These are phyloP conservation scores for Corinectria fuckeliana DNA, from an alignment of 2,329 filamentous ascomycete species.

Conservation along the genomic window DNA sequence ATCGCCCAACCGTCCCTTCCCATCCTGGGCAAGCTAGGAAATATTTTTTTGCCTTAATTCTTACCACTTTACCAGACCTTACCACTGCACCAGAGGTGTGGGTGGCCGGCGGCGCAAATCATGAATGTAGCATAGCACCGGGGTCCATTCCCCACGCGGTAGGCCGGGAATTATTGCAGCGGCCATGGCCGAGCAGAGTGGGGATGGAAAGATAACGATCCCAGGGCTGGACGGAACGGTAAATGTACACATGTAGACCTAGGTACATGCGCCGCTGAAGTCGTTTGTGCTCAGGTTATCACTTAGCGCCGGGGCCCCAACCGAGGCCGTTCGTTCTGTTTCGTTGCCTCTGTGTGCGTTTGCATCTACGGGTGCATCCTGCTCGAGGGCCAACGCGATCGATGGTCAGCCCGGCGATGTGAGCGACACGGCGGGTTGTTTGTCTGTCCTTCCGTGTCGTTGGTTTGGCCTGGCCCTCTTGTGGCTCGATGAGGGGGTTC, in stretches of 20 bases:
- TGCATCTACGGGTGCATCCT: background rate
- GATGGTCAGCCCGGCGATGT: background rate
- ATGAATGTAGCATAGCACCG: conserved; percentile 6
- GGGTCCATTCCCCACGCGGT: conserved; percentile 23
- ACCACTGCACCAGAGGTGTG: conserved; percentile 9
- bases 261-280: background rate
- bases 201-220: conserved; percentile 30
- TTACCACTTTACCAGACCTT: no score
- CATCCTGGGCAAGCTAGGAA: background rate
- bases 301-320: conserved; percentile 3
- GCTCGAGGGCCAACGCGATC: background rate
- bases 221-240: background rate
- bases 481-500: conserved; percentile 23
- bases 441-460: background rate
- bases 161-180: conserved; percentile 20
- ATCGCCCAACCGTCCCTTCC: background rate
- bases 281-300: background rate
- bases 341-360: no score
- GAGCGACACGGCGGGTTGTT: background rate
- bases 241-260: no score
- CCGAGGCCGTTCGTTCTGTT: background rate
- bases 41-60: conserved; percentile 5
- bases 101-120: conserved; percentile 20
- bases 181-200: conserved; percentile 33
- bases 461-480: background rate